These are phyloP conservation scores for Curvularia sp. DNA, from an alignment of 2,329 filamentous ascomycete species.

Conservation along the genomic window DNA sequence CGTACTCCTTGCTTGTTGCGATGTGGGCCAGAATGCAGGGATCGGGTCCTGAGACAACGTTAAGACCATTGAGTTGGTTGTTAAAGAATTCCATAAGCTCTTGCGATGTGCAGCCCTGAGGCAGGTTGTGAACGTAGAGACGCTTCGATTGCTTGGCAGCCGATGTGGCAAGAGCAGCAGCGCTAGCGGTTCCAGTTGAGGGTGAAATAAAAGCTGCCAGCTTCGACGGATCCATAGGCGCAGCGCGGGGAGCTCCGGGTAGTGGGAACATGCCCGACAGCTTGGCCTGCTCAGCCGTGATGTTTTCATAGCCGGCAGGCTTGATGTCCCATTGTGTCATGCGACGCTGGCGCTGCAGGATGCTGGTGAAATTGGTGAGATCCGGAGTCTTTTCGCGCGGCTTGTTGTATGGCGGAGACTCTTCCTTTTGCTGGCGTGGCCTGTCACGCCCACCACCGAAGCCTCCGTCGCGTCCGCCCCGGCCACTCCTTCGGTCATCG, in stretches of 20 bases:
- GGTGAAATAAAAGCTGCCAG: conserved; percentile 96
- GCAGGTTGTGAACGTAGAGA: conserved; percentile 85
- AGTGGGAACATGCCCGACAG: conserved; percentile 98
- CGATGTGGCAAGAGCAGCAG: conserved; percentile 84
- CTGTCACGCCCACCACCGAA: conserved; percentile 56
- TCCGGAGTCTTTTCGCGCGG: conserved; percentile 96
- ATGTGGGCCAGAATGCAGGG: conserved; percentile 86
- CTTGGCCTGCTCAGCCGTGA: conserved; percentile 98
- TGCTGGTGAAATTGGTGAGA: conserved; percentile 80
- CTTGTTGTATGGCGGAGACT: conserved; percentile 77
- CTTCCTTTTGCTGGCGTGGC: conserved; percentile 71
- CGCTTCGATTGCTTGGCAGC: conserved; percentile 95
- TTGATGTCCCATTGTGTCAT: conserved; percentile 99
- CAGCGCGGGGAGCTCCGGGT: conserved; percentile 90
- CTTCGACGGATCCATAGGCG: conserved; percentile 92
- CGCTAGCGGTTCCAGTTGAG: conserved; percentile 73
- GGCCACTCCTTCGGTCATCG: conserved; percentile 47
- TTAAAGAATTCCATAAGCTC: conserved; percentile 87
- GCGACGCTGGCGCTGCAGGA: conserved; percentile 86
- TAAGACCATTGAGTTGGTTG: conserved; percentile 93
- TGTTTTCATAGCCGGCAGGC: conserved; percentile 95
- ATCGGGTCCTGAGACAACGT: conserved; percentile 82
- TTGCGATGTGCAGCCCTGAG: conserved; percentile 76
- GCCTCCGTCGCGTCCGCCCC: conserved; percentile 35
- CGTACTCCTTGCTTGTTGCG: conserved; percentile 79